Evolutionary conservation across 2,329 filamentous ascomycete species (phyloP).

Genomic region (Fusarium graminum): DNA sequence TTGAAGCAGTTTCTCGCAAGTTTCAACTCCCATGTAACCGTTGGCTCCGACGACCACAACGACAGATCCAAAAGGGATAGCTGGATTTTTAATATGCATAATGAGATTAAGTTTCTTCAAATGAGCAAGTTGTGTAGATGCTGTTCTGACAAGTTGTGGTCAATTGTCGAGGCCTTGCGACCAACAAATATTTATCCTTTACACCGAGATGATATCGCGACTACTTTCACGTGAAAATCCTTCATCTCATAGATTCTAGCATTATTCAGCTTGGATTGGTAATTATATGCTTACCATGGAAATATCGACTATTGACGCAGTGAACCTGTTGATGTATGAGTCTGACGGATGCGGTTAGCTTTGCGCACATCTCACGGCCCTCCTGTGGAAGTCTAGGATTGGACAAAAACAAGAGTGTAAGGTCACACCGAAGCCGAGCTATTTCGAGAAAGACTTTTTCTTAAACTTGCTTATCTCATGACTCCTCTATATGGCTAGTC

Average conservation of each 20-base stretch:
- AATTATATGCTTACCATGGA: not conserved
- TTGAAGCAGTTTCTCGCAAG: constrained; percentile 1
- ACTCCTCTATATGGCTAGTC: rapidly evolving
- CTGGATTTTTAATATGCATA: not conserved
- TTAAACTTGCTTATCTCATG: no score
- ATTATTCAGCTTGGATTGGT: not conserved
- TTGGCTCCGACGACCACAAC: not conserved
- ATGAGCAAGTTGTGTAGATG: no score
- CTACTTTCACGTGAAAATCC: no score
- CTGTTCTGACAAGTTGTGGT: no score
- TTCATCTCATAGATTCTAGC: rapidly evolving
- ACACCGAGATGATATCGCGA: no score
- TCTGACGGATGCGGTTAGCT: not conserved
- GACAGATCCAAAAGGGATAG: not conserved
- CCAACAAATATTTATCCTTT: not conserved
- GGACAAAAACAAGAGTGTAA: no score
- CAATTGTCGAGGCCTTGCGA: no score
- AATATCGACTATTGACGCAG: no score
- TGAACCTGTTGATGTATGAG: not conserved
- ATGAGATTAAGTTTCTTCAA: not conserved
- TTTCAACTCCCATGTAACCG: constrained; percentile 1
- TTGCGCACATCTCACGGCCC: not conserved
- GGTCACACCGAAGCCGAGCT: no score
- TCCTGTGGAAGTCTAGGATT: no score
- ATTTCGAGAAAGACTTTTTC: no score